Evolutionary conservation across 2,329 filamentous ascomycete species (phyloP), one percentile per base, ranked within the genome.

Genomic region (Aspergillus luchuensis): DNA sequence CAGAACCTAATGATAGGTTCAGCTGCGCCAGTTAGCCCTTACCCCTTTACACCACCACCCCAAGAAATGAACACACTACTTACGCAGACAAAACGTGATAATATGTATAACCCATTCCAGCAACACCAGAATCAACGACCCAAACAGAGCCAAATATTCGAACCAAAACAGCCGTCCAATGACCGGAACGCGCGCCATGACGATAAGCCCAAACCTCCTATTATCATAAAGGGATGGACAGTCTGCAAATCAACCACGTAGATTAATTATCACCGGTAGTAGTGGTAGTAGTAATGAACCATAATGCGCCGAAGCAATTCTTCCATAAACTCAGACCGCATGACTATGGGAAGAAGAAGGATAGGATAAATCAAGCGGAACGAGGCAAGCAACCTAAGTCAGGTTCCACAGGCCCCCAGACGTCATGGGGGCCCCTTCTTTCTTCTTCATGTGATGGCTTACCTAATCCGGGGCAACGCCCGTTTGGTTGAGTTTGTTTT

Each of bases 131-230:
- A 91, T 71, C 71, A 98, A 90, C 7, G 94, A 98, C 58, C 88
- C 87, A 50, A 95, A 78, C 47, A 99, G 86, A 41, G 93, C 92
- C 64, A 96, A 79, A 79, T 98, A 98, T 80, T 99, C 93, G 77
- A 85, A 85, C 76, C 81, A 81, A 64, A 82, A 81, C 36, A 89
- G 80, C 63, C 87, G 82, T 52, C 86, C 86, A 66, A 89, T 82
- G 64, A 89, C 83, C 33, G 87, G 87, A 45, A 89, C 82, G 61
- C 82, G 80, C 60, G 84, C 78, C 82, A 87, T 86, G 55, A 66
- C 76, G 57, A 56, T 19, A 39, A 33, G 13, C 36, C 51, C 49
- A 57, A 21, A 4, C 11, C 21, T 41, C 19, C 51, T 33, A 21
- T 15, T 36, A n/a, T 36, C 21, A 7, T 23, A 41, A 39, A 28